Base-by-base conservation (phyloP, 495 filamentous ascomycete species). In the Aspergillus biplanus region DNA sequence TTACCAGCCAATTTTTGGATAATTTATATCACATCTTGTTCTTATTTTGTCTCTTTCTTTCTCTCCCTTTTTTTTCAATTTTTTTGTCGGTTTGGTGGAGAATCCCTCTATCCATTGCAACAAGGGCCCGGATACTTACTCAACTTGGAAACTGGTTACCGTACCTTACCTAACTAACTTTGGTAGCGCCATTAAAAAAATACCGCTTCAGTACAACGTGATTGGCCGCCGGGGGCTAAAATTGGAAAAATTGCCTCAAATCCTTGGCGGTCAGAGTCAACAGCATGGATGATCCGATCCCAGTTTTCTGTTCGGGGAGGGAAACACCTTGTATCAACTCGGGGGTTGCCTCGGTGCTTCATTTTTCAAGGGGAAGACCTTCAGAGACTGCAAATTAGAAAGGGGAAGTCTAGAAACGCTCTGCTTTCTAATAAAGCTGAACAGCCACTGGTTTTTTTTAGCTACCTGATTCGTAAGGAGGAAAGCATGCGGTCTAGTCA, bases 241-340 rank as follows among this genome's bases (percentile, higher is more conserved):
- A 50, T 60, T 69, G 64, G 64, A 67, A 69, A 52, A 61, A 63
- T 66, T 66, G 63, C 63, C 67, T 64, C 67, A 63, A 61, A 59
- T 33, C 27, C 56, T 52, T 47, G 42, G 52, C 13, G 15, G 27
- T 33, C 16, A 46, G 18, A 52, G 50, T 54, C 49, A 53, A 13
- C 39, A 63, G 37, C 49, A 56, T 65, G 62, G 33, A 39, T 59
- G 56, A 27, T 27, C 21, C 21, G 21, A 27, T 27, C 1, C 21
- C 21, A 27, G 21, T 27, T 27, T 2, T 27, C 21, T 27, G 2
- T 27, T 27, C 2, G 21, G 21, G 21, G 21, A 27, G 21, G 2
- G 2, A 27, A 27, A 44, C n/a, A 44, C 39, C n/a, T 4, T 8
- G 39, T 44, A 44, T 44, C 39, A 12, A 44, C 39, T 44, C 21